Evolutionary conservation across 2,329 filamentous ascomycete species (phyloP), one percentile per base, ranked within the genome.

Genomic region (Arthrobotrys sinensis): DNA sequence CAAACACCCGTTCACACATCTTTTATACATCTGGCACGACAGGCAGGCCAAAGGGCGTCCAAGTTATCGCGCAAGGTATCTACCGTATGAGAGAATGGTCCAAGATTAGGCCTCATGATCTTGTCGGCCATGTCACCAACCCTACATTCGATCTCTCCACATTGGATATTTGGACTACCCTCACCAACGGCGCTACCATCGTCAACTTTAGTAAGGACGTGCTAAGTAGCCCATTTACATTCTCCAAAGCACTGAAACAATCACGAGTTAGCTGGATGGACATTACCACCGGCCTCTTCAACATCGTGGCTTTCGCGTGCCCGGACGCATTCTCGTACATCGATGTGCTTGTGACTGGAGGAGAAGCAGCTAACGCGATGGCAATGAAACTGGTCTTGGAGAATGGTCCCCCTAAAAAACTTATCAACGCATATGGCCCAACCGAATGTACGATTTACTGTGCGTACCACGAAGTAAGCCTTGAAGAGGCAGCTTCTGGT

Each of bases 341-440:
- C 0, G 45, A 46, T 1, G 40, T 48, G n/a, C 50, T 75, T 43
- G 70, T 63, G 5, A 28, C 48, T 28, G 70, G 70, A 4, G 70
- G 70, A 7, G 70, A 75, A 38, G 53, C 62, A 12, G 52, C 67
- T 7, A 50, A 64, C 16, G 21, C 52, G n/a, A 7, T 68, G n/a
- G 53, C 62, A n/a, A 67, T 64, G 38, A 38, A 67, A 5, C 7
- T 68, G 14, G 36, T 46, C 0, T 21, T 75, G 7, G 62, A 48
- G 12, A 34, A 68, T 11, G 63, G 66, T 16, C 63, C 50, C 10
- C 48, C 40, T 6, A 63, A 46, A 34, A 64, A 55, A 34, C 45
- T 67, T 32, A 53, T 48, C 21, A 75, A 75, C 24, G 63, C 43
- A 34, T 75, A 75, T 21, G 70, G 70, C 1, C 70, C 70, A 6